Conservation (phyloP, 1,139 yeast genomes). For the Lodderomyces parapsilosis region DNA sequence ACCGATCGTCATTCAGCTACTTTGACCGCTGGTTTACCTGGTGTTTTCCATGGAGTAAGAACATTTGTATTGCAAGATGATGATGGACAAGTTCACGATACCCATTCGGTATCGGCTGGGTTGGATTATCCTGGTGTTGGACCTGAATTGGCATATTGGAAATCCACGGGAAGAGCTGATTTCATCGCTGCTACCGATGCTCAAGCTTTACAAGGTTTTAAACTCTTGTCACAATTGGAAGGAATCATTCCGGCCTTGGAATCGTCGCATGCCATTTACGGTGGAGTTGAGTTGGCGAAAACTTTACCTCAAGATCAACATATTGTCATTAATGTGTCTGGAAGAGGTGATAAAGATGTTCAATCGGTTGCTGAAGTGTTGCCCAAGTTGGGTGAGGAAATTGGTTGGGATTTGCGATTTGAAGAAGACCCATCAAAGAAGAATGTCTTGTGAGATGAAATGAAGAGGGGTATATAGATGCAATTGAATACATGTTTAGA, state of each 20-base stretch:
- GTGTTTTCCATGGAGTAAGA: conserved; percentile 97
- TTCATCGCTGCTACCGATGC: conserved; percentile 90
- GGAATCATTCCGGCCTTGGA: conserved; percentile 99
- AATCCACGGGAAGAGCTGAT: conserved; percentile 86
- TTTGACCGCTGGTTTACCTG: conserved; percentile 86
- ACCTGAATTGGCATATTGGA: conserved; percentile 96
- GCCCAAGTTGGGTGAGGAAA: conserved; percentile 84
- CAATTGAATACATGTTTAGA: no score
- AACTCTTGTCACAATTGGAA: conserved; percentile 83
- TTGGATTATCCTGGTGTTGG: conserved; percentile 99
- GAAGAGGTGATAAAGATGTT: conserved; percentile 99
- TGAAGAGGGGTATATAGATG: neutral
- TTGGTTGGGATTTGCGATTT: conserved; percentile 95
- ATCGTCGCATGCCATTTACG: conserved; percentile 92
- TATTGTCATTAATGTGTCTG: conserved; percentile 85
- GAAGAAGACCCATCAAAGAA: conserved; percentile 52
- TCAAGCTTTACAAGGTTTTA: conserved; percentile 88
- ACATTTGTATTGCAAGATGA: conserved; percentile 86
- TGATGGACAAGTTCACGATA: conserved; percentile 97
- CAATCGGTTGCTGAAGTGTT: conserved; percentile 94
- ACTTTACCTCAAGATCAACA: conserved; percentile 77
- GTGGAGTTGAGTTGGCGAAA: conserved; percentile 88
- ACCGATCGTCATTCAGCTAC: conserved; percentile 91
- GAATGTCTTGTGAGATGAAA: conserved; percentile 5
- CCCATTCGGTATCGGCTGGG: conserved; percentile 98